Percentiles rank a stretch among this genome's conserved stretches.
These are phyloP conservation scores for Kluyveromyces sp. DNA, from an alignment of 1,139 yeast species.

Conservation along the genomic window DNA sequence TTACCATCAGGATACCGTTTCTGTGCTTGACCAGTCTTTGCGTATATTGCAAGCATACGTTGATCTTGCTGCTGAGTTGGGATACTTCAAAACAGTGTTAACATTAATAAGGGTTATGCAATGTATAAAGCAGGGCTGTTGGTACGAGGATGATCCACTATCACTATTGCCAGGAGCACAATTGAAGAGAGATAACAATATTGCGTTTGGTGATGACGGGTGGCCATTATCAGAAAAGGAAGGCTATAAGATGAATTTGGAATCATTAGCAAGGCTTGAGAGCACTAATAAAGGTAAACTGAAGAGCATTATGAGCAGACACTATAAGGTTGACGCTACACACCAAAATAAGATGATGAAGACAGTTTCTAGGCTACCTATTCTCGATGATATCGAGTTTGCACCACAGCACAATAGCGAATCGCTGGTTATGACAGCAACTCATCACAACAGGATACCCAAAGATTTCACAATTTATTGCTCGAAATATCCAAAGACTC, in stretches of 20 bases:
- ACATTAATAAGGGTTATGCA: constrained; percentile 67
- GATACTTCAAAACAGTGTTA: constrained; percentile 55
- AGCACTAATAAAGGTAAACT: constrained; percentile 8
- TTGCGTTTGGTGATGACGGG: constrained; percentile 25
- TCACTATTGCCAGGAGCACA: constrained; percentile 64
- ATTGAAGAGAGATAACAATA: constrained; percentile 29
- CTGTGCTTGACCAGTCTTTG: constrained; percentile 87
- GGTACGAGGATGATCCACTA: constrained; percentile 76
- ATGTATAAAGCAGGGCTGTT: constrained; percentile 78
- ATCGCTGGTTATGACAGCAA: constrained; percentile 39
- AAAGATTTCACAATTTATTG: constrained; percentile 58
- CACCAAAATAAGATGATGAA: constrained; percentile 35
- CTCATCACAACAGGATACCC: constrained; percentile 47
- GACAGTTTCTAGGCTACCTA: constrained; percentile 43
- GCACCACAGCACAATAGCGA: constrained; percentile 31
- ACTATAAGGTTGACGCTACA: constrained; percentile 11
- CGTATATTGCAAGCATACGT: constrained; percentile 91
- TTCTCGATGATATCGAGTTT: constrained; percentile 22
- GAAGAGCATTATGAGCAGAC: constrained; percentile 8
- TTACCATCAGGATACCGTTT: constrained; percentile 86
- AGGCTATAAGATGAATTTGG: constrained; percentile 18
- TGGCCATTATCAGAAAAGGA: constrained; percentile 10
- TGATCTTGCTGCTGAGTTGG: constrained; percentile 83
- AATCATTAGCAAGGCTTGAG: constrained; percentile 28
- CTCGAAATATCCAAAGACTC: constrained; percentile 82